Conservation (phyloP, 2,329 filamentous ascomycete species). For the Alternaria brassicae region DNA sequence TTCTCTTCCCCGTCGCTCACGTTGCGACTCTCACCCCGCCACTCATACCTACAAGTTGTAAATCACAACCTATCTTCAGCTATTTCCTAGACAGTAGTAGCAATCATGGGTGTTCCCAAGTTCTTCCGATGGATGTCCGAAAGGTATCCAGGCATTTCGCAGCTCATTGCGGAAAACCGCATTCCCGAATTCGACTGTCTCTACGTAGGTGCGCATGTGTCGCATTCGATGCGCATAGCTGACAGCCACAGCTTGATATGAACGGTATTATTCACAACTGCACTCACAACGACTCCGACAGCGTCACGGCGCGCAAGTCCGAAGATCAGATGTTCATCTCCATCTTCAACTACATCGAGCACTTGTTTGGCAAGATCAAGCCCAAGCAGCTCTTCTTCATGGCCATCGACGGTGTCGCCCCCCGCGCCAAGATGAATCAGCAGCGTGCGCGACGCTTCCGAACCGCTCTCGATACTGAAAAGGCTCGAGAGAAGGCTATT, state of each 20-base stretch:
- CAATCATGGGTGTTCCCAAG: conserved; percentile 76
- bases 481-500: conserved; percentile 90
- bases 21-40: conserved; percentile 5
- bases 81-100: conserved; percentile 29
- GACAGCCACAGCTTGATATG: conserved; percentile 75
- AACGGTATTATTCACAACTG: conserved; percentile 99
- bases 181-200: conserved; percentile 99
- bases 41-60: conserved; percentile 1
- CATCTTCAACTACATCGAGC: conserved; percentile 99
- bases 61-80: conserved; percentile 17
- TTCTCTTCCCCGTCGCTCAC: conserved; percentile 3
- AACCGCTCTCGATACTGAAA: conserved; percentile 89
- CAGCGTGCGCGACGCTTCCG: conserved; percentile 94
- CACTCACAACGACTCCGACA: conserved; percentile 95
- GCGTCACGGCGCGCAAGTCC: conserved; percentile 87
- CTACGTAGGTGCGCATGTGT: conserved; percentile 66
- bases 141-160: conserved; percentile 97
- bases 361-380: conserved; percentile 98
- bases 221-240: conserved; percentile 16
- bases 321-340: conserved; percentile 99
- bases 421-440: conserved; percentile 99
- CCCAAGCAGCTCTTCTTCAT: conserved; percentile 99
- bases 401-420: conserved; percentile 97
- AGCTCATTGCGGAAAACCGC: conserved; percentile 97
- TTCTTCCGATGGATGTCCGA: conserved; percentile 99